Conservation (phyloP, 1,139 yeast genomes). For the Blastobotrys buckinghamii region DNA sequence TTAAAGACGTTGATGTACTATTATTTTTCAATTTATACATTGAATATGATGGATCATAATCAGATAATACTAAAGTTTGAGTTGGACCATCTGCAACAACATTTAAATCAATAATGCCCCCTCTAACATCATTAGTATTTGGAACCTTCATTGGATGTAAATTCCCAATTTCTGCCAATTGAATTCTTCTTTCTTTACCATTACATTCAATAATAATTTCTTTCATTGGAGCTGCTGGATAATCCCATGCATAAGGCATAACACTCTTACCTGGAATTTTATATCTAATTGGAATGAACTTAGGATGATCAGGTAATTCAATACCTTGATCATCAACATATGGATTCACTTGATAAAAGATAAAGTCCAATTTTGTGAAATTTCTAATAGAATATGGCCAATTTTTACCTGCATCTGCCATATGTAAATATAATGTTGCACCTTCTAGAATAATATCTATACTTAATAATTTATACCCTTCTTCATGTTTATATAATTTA, state of each 20-base stretch:
- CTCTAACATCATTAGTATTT: constrained; percentile 34
- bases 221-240: constrained; percentile 82
- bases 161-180: constrained; percentile 88
- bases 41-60: constrained; percentile 73
- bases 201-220: constrained; percentile 66
- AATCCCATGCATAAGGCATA: constrained; percentile 99
- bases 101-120: constrained; percentile 68
- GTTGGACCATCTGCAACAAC: constrained; percentile 97
- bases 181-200: constrained; percentile 71
- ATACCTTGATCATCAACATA: constrained; percentile 69
- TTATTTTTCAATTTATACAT: constrained; percentile 47
- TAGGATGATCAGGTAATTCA: constrained; percentile 28
- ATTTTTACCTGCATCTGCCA: constrained; percentile 63
- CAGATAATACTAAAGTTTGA: constrained; percentile 77
- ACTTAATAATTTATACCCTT: constrained; percentile 65
- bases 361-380: constrained; percentile 78
- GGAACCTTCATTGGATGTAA: constrained; percentile 80
- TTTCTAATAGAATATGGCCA: constrained; percentile 96
- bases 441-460: constrained; percentile 71
- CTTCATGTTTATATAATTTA: constrained; percentile 56
- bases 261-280: constrained; percentile 83
- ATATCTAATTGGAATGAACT: constrained; percentile 52
- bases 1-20: constrained; percentile 5
- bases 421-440: constrained; percentile 72
- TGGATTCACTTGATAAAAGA: constrained; percentile 83